A percentile compares a stretch with the other conserved stretches of the same genome.
Conservation (phyloP, 2,329 filamentous ascomycete species). For the Bipolaris oryzae region DNA sequence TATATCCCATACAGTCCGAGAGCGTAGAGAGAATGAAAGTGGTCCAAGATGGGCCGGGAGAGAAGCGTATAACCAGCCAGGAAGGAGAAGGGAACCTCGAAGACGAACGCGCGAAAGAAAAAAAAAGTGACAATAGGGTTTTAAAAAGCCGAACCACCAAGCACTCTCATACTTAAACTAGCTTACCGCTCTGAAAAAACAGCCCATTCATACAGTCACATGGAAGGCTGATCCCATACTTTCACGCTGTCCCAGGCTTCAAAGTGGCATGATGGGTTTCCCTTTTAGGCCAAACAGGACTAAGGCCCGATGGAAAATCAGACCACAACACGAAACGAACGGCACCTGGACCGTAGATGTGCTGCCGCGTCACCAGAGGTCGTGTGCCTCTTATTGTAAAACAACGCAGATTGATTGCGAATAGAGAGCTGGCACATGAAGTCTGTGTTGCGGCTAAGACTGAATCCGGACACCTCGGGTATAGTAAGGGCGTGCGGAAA, state of each 20-base stretch:
- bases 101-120: neutral
- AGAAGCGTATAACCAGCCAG: neutral
- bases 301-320: slow-evolving; percentile 26
- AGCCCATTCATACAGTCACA: slow-evolving; percentile 12
- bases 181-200: slow-evolving; percentile 1
- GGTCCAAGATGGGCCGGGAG: neutral
- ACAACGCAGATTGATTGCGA: neutral
- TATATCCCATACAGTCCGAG: neutral
- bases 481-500: neutral
- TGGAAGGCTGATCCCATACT: neutral
- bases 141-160: neutral
- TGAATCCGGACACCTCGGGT: too few species aligned
- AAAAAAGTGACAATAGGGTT: neutral
- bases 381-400: neutral
- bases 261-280: slow-evolving; percentile 33
- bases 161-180: neutral
- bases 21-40: neutral
- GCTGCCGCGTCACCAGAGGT: slow-evolving; percentile 2
- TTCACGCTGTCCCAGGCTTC: neutral
- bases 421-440: neutral
- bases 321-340: slow-evolving; percentile 26
- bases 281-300: slow-evolving; percentile 22
- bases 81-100: neutral
- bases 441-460: neutral
- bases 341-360: slow-evolving; percentile 13